phyloP scores from a whole-genome alignment of 129 eudicot genomes.

The Calendula officinalis region DNA sequence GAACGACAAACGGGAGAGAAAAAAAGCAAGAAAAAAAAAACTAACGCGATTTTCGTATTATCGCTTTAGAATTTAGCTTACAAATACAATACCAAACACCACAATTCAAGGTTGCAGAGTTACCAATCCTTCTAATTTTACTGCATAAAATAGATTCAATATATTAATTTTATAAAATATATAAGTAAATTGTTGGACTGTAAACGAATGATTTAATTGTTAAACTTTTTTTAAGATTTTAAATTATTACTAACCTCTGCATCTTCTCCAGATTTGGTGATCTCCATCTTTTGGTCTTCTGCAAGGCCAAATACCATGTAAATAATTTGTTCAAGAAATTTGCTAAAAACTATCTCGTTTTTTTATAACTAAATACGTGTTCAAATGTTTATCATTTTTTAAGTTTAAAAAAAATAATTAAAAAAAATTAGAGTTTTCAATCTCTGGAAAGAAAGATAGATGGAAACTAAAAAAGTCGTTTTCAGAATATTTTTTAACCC shows the following conservation, averaged over 20 bases:
- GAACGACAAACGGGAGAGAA: slow-evolving; percentile 21
- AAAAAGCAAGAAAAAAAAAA: slow-evolving; percentile 25
- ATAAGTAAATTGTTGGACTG: neutral
- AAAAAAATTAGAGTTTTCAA: too few species aligned
- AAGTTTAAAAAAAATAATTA: too few species aligned
- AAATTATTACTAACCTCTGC: slow-evolving; percentile 30
- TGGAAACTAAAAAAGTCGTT: too few species aligned
- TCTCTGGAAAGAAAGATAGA: too few species aligned
- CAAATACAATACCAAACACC: slow-evolving; percentile 36
- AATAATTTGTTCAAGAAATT: neutral
- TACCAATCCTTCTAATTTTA: slow-evolving; percentile 16
- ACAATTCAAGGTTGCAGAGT: slow-evolving; percentile 19
- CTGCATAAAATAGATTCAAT: slow-evolving; percentile 24
- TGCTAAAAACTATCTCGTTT: too few species aligned
- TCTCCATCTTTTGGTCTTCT: slow-evolving; percentile 53
- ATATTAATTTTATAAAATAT: neutral
- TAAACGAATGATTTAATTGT: neutral
- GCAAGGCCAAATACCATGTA: slow-evolving; percentile 1
- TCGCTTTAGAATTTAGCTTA: slow-evolving; percentile 21
- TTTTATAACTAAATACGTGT: too few species aligned
- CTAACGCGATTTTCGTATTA: slow-evolving; percentile 29
- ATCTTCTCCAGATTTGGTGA: slow-evolving; percentile 40
- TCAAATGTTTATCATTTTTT: too few species aligned
- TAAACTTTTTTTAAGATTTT: neutral
- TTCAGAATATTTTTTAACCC: too few species aligned